These are phyloP conservation scores for Knoxdaviesia capensis DNA, from an alignment of 2,329 filamentous ascomycete species.

Conservation along the genomic window DNA sequence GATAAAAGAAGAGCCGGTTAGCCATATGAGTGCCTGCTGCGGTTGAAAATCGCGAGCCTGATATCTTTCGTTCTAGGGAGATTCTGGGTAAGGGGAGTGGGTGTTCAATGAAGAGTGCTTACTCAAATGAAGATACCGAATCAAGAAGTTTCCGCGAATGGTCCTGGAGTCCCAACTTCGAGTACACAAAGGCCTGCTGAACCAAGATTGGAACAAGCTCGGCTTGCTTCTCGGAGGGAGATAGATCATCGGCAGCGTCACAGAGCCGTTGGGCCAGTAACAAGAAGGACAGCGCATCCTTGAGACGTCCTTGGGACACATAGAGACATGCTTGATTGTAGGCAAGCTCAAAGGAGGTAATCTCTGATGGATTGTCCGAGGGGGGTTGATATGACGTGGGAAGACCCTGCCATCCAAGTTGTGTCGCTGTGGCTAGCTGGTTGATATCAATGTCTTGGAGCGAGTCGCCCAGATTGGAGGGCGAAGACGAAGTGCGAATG, in stretches of 20 bases:
- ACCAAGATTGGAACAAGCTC: slow-evolving; percentile 59
- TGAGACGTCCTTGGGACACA: slow-evolving; percentile 48
- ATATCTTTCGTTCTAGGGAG: too few species aligned
- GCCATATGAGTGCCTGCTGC: too few species aligned
- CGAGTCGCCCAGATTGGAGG: slow-evolving; percentile 12
- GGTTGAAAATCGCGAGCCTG: too few species aligned
- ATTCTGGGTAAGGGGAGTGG: neutral
- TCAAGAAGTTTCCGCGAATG: slow-evolving; percentile 45
- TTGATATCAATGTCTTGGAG: slow-evolving; percentile 48
- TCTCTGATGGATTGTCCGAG: neutral
- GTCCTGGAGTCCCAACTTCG: slow-evolving; percentile 40
- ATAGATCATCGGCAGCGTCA: slow-evolving; percentile 51
- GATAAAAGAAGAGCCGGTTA: neutral
- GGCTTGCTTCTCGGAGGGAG: slow-evolving; percentile 51
- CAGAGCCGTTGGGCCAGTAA: slow-evolving; percentile 53
- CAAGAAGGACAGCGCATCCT: slow-evolving; percentile 43
- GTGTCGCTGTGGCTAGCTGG: slow-evolving; percentile 47
- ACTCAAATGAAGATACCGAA: slow-evolving; percentile 42
- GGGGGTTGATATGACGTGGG: too few species aligned
- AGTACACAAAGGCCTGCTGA: slow-evolving; percentile 56
- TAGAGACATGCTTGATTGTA: slow-evolving; percentile 62
- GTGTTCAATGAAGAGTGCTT: slow-evolving; percentile 12
- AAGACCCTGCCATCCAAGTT: slow-evolving; percentile 46
- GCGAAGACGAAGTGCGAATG: too few species aligned
- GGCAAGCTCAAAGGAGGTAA: slow-evolving; percentile 58